These are phyloP conservation scores for Blastobotrys niveus DNA, from an alignment of 1,139 yeast species.

Conservation along the genomic window DNA sequence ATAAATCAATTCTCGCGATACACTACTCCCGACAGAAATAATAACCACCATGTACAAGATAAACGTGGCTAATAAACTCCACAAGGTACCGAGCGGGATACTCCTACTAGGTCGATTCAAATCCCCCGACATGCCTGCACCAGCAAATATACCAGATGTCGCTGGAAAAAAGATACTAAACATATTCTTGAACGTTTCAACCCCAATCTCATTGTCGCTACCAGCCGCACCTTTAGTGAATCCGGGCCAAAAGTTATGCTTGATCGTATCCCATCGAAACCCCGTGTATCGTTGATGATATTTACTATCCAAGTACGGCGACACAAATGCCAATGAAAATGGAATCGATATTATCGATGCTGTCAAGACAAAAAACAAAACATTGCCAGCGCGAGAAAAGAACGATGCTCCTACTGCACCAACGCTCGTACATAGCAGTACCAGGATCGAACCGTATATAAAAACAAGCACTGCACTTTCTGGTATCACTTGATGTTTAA, in stretches of 20 bases:
- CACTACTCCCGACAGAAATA: constrained; percentile 67
- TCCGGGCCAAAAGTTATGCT: constrained; percentile 62
- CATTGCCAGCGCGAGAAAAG: constrained; percentile 78
- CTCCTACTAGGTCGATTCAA: constrained; percentile 75
- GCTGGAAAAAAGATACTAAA: constrained; percentile 99
- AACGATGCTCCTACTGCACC: constrained; percentile 73
- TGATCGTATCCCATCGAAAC: constrained; percentile 57
- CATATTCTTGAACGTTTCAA: constrained; percentile 76
- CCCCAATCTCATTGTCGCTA: constrained; percentile 53
- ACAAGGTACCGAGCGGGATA: constrained; percentile 84
- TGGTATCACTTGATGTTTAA: constrained; percentile 46
- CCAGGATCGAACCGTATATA: constrained; percentile 56
- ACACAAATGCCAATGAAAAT: constrained; percentile 58
- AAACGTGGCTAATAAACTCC: constrained; percentile 75
- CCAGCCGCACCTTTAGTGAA: constrained; percentile 93
- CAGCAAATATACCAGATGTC: constrained; percentile 96
- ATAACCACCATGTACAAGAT: constrained; percentile 69
- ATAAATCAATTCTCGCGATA: constrained; percentile 71
- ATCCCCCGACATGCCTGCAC: constrained; percentile 99
- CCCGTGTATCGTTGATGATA: constrained; percentile 61
- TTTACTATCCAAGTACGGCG: constrained; percentile 51
- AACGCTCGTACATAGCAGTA: constrained; percentile 68
- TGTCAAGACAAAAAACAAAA: constrained; percentile 62
- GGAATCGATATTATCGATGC: constrained; percentile 80
- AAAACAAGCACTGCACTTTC: constrained; percentile 53